Conservation (phyloP, 768 basidiomycete species). For the Leucosporidium creatinivorum region DNA sequence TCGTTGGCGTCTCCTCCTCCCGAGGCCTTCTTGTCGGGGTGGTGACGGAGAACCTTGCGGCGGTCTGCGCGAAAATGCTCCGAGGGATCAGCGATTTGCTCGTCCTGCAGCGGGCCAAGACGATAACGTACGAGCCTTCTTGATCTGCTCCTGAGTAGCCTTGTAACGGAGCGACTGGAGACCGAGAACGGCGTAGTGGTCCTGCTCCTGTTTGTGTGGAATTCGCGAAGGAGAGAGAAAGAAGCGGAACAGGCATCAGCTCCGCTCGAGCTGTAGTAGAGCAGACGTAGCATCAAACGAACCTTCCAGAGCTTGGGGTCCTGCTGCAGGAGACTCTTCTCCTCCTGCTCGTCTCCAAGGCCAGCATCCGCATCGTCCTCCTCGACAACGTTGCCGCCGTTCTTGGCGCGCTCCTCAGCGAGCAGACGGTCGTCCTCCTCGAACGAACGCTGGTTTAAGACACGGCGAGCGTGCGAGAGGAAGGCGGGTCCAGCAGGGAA, state of each 20-base stretch:
- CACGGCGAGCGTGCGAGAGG: constrained; percentile 69
- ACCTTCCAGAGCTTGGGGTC: constrained; percentile 99
- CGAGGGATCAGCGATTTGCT: constrained; percentile 1
- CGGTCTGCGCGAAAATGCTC: constrained; percentile 57
- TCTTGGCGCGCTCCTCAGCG: constrained; percentile 50
- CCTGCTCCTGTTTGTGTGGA: constrained; percentile 66
- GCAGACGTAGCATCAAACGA: constrained; percentile 24
- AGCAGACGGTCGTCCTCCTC: constrained; percentile 69
- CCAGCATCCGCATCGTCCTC: constrained; percentile 76
- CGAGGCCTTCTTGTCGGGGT: constrained; percentile 90
- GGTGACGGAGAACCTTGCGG: constrained; percentile 97
- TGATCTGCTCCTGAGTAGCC: constrained; percentile 86
- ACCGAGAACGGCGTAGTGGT: constrained; percentile 94
- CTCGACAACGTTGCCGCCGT: constrained; percentile 47
- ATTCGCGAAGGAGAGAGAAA: background rate
- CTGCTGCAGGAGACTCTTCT: constrained; percentile 57
- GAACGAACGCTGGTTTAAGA: constrained; percentile 69
- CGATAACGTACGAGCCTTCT: constrained; percentile 73
- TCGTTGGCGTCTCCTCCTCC: constrained; percentile 78
- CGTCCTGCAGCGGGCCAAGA: background rate
- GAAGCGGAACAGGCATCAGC: background rate
- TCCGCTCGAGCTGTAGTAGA: background rate
- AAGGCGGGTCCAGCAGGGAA: constrained; percentile 85
- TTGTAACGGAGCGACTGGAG: constrained; percentile 79
- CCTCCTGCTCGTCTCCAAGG: constrained; percentile 83